Percentiles rank a stretch among this genome's conserved stretches.
Conservation (phyloP, 805 yeast genomes). For the Hermanozyma aechmeae region DNA sequence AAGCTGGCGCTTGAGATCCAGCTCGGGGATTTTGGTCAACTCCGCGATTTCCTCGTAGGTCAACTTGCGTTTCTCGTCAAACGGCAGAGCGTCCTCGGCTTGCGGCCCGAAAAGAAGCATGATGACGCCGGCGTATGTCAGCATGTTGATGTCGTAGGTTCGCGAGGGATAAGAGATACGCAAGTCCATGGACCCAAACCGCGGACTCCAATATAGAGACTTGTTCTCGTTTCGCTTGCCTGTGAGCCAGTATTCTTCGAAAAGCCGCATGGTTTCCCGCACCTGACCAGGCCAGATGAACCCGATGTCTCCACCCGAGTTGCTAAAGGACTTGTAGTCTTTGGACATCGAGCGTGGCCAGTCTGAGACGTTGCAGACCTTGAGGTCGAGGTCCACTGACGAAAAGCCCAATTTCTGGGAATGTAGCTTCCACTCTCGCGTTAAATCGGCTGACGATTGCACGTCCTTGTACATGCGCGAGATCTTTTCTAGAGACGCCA, state of each 20-base stretch:
- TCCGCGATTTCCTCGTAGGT: slow-evolving; percentile 55
- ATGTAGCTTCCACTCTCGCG: slow-evolving; percentile 28
- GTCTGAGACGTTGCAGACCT: slow-evolving; percentile 33
- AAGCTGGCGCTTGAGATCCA: slow-evolving; percentile 67
- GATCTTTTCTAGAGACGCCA: slow-evolving; percentile 66
- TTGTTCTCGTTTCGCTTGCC: slow-evolving; percentile 33
- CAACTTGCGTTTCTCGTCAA: slow-evolving; percentile 44
- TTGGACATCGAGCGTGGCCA: slow-evolving; percentile 40
- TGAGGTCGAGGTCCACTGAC: slow-evolving; percentile 26
- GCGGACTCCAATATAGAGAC: slow-evolving; percentile 64
- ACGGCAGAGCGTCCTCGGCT: slow-evolving; percentile 26
- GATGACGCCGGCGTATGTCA: slow-evolving; percentile 73
- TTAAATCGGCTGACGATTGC: slow-evolving; percentile 32
- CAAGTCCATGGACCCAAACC: slow-evolving; percentile 76
- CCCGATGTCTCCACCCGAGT: slow-evolving; percentile 9
- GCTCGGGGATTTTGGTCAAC: slow-evolving; percentile 61
- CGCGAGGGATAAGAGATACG: slow-evolving; percentile 58
- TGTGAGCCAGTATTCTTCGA: slow-evolving; percentile 33
- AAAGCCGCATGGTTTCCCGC: slow-evolving; percentile 24
- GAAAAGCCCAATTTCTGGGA: slow-evolving; percentile 5
- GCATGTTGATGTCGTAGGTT: slow-evolving; percentile 70
- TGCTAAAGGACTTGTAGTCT: slow-evolving; percentile 25
- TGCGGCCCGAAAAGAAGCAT: slow-evolving; percentile 57
- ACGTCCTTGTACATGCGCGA: slow-evolving; percentile 86
- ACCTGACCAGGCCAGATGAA: slow-evolving; percentile 33